phyloP scores from a whole-genome alignment of 805 yeast genomes.

The Candida awuae region DNA sequence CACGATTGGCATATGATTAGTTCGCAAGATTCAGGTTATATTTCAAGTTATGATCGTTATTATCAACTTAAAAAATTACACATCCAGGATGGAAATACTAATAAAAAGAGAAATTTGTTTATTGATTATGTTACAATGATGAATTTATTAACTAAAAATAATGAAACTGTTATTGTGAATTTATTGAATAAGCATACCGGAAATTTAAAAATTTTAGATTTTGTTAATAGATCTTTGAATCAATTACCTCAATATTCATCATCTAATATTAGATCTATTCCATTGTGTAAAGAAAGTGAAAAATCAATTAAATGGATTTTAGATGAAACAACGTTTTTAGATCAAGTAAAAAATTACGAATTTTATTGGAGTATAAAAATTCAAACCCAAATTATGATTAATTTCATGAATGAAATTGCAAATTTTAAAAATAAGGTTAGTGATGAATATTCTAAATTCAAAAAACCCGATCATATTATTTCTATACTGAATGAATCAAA shows the following conservation, averaged over 20 bases:
- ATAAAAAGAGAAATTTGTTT: neutral
- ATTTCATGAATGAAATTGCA: constrained; percentile 17
- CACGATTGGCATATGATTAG: constrained; percentile 21
- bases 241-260: neutral
- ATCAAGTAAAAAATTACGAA: constrained; percentile 15
- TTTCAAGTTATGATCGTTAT: neutral
- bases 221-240: neutral
- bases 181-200: neutral
- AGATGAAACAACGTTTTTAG: constrained; percentile 17
- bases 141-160: neutral
- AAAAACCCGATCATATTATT: constrained; percentile 17
- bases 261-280: neutral
- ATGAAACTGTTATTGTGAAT: constrained; percentile 1
- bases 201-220: constrained; percentile 15
- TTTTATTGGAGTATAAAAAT: constrained; percentile 15
- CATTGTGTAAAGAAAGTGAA: neutral
- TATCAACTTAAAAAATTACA: neutral
- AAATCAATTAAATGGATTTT: constrained; percentile 24
- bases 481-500: constrained; percentile 1
- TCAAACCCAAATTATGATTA: constrained; percentile 22
- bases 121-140: constrained; percentile 1
- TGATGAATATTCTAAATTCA: constrained; percentile 18
- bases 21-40: constrained; percentile 3
- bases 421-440: constrained; percentile 14
- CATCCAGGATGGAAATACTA: neutral